Evolutionary conservation across 2,329 filamentous ascomycete species (phyloP), one percentile per base, ranked within the genome.

Genomic region (Graphium sp.): DNA sequence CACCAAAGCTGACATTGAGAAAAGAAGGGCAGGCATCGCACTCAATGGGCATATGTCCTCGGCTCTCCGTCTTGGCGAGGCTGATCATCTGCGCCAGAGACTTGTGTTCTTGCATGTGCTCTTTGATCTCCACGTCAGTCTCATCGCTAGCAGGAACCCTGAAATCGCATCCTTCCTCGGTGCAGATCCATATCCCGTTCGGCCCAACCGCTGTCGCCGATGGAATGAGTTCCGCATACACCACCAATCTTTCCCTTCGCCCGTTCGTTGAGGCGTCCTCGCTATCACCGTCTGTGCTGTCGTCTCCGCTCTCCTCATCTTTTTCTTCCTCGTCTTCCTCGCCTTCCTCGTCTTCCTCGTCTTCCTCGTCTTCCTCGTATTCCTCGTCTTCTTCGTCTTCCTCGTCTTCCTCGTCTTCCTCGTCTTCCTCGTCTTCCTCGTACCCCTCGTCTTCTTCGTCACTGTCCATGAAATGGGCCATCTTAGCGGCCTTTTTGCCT

Each of bases 161-260:
- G 38, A 72, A 72, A 21, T 52, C 52, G 41, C 77, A 83, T 15
- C 63, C 71, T 56, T 70, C 65, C 35, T 75, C 60, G 5, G 63
- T 62, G 40, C 77, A 83, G 2, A 53, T 55, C 75, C 76, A 83
- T 0, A 69, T 70, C 30, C 74, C 65, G 33, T 70, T 59, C 0
- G 69, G 65, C 0, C 67, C 72, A 19, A 58, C 54, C 1, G 67
- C 58, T 4, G 45, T 48, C 6, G 53, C 50, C 4, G 60, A 58
- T 1, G 63, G 65, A 8, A 67, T 39, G 26, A 48, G 56, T 31
- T 69, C 62, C 5, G 62, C 53, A 16, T 55, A 54, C 7, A 68
- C 50, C 9, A 63, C 52, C 11, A 70, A n/a, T n/a, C 42, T 26
- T 49, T 54, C 39, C 6, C 34, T 29, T 5, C 41, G 29, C 6